phyloP scores from a whole-genome alignment of 176 grass and related monocot genomes.

The Avena insularis region DNA sequence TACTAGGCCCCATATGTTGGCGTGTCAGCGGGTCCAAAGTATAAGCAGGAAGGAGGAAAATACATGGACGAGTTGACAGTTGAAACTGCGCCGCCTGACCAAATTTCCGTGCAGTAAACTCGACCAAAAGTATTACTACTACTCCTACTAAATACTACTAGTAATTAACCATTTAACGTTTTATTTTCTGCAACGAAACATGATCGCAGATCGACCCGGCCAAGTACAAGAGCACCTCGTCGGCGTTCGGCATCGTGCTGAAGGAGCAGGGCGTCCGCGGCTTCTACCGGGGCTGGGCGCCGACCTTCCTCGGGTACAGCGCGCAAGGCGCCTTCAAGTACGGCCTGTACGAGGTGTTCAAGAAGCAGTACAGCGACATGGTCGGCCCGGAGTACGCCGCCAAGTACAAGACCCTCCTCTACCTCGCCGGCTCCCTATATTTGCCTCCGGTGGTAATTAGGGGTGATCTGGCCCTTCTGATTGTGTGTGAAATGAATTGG shows the following conservation, averaged over 20 bases:
- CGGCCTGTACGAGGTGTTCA: slow-evolving; percentile 88
- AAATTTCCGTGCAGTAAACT: background rate
- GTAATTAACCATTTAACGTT: too few relatives aligned
- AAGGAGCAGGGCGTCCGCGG: slow-evolving; percentile 71
- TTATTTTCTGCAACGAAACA: background rate
- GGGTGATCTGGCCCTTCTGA: background rate
- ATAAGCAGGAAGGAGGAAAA: too few relatives aligned
- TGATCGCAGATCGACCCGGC: slow-evolving; percentile 66
- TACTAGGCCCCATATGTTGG: too few relatives aligned
- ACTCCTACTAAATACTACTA: too few relatives aligned
- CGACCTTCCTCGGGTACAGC: slow-evolving; percentile 85
- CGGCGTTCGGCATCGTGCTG: slow-evolving; percentile 77
- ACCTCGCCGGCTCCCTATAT: slow-evolving; percentile 60
- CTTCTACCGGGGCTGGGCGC: slow-evolving; percentile 83
- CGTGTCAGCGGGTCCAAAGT: too few relatives aligned
- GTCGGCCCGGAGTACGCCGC: slow-evolving; percentile 70
- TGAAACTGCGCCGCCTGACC: background rate
- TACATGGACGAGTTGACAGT: too few relatives aligned
- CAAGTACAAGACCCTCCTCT: slow-evolving; percentile 84
- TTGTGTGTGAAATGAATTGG: background rate
- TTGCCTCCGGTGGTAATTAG: background rate
- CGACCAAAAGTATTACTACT: too few relatives aligned
- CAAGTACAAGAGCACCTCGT: slow-evolving; percentile 80
- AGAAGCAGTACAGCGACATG: slow-evolving; percentile 79
- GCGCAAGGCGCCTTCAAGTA: slow-evolving; percentile 89